Percentiles rank a stretch among this genome's conserved stretches.
Evolutionary conservation across 768 basidiomycete species (phyloP).

Genomic region (Sporobolomyces pararoseus): DNA sequence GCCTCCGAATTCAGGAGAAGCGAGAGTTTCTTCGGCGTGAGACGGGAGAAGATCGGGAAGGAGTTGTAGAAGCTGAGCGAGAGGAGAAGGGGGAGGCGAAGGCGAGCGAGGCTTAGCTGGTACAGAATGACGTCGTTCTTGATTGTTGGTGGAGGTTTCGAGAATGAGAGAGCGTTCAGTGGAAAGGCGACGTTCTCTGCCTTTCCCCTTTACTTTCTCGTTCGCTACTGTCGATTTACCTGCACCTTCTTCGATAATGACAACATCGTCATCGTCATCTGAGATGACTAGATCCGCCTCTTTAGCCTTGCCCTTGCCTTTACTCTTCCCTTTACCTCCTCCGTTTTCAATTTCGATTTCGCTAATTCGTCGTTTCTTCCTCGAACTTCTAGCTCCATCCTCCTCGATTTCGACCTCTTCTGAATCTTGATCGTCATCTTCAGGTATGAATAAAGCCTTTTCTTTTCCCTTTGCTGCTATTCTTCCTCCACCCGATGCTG

Average conservation of each 20-base stretch:
- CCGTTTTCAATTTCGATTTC: neutral
- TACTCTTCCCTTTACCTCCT: neutral
- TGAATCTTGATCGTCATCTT: neutral
- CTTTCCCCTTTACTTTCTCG: neutral
- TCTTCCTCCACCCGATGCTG: neutral
- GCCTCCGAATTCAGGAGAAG: neutral
- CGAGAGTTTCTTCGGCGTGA: slow-evolving; percentile 11
- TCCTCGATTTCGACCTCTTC: neutral
- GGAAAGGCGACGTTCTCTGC: neutral
- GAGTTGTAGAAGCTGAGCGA: slow-evolving; percentile 18
- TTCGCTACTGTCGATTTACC: neutral
- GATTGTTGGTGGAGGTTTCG: no score
- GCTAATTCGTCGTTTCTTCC: neutral
- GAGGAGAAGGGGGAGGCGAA: neutral
- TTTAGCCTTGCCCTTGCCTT: neutral
- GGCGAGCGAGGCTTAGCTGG: neutral
- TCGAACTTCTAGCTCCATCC: neutral
- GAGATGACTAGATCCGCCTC: neutral
- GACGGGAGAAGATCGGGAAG: slow-evolving; percentile 28
- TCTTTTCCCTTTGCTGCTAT: neutral
- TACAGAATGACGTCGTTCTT: neutral
- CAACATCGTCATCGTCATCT: slow-evolving; percentile 10
- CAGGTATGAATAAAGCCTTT: neutral
- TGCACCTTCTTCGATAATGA: neutral
- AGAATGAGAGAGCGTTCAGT: no score